These are phyloP conservation scores for Penicillium glabrum DNA, from an alignment of 2,329 filamentous ascomycete genomes.

Conservation along the genomic window DNA sequence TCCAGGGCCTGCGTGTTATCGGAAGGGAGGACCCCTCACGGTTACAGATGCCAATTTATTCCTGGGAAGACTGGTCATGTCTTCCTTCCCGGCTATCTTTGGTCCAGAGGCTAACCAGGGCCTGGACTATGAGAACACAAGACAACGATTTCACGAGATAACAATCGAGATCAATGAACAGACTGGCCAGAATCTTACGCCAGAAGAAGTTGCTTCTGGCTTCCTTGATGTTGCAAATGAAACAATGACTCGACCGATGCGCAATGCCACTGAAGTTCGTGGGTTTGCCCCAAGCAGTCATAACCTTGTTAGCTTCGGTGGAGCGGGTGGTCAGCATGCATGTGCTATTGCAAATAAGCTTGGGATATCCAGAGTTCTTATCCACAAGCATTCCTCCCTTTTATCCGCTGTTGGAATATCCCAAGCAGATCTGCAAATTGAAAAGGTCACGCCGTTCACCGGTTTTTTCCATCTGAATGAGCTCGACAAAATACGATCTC, in stretches of 20 bases:
- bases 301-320: constrained; percentile 81
- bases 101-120: constrained; percentile 53
- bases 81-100: constrained; percentile 67
- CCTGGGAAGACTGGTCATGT: constrained; percentile 60
- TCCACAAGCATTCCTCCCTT: constrained; percentile 84
- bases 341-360: constrained; percentile 83
- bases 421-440: background rate
- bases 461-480: background rate
- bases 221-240: constrained; percentile 89
- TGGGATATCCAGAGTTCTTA: constrained; percentile 75
- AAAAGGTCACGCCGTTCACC: background rate
- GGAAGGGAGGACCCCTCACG: constrained; percentile 82
- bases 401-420: constrained; percentile 61
- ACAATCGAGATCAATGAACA: constrained; percentile 75
- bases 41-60: constrained; percentile 91
- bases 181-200: constrained; percentile 51
- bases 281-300: constrained; percentile 85
- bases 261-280: constrained; percentile 81
- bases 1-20: constrained; percentile 84
- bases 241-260: constrained; percentile 82
- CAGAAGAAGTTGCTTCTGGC: constrained; percentile 62
- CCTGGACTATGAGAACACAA: constrained; percentile 72
- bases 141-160: constrained; percentile 71
- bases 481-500: background rate
- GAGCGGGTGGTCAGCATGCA: constrained; percentile 86